These are phyloP conservation scores for Mucor piriformis DNA, from an alignment of 371 early-diverging fungal species.

Conservation along the genomic window DNA sequence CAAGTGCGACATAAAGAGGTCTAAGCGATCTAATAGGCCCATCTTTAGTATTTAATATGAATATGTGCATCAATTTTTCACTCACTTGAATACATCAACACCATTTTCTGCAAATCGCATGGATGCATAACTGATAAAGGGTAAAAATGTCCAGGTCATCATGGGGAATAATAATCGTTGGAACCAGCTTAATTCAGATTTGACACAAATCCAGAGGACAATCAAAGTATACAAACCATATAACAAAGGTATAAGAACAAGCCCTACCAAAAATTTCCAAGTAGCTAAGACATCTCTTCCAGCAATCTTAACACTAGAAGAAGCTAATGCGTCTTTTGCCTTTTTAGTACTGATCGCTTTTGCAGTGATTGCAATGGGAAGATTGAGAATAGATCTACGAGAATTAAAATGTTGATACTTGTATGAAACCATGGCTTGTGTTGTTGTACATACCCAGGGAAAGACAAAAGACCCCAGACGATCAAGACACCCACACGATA, in stretches of 20 bases:
- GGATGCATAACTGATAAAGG: conserved; percentile 79
- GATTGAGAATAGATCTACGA: conserved; percentile 71
- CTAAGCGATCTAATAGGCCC: conserved; percentile 78
- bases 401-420: background rate
- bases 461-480: conserved; percentile 73
- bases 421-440: background rate
- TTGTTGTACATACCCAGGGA: conserved; percentile 84
- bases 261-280: conserved; percentile 92
- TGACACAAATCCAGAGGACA: conserved; percentile 51
- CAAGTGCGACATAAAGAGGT: conserved; percentile 79
- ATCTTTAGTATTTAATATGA: conserved; percentile 6
- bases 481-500: conserved; percentile 69
- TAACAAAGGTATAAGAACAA: conserved; percentile 77
- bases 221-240: conserved; percentile 74
- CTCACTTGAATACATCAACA: conserved; percentile 78
- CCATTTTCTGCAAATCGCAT: conserved; percentile 90
- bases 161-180: conserved; percentile 50
- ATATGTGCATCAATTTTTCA: background rate
- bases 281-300: conserved; percentile 95
- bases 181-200: conserved; percentile 35
- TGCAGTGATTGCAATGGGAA: conserved; percentile 79
- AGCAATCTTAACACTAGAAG: conserved; percentile 89
- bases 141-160: conserved; percentile 61
- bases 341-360: conserved; percentile 75
- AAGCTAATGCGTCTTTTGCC: conserved; percentile 86